Base-by-base conservation (phyloP, 2,329 filamentous ascomycete species). In the Raffaelea arxii region DNA sequence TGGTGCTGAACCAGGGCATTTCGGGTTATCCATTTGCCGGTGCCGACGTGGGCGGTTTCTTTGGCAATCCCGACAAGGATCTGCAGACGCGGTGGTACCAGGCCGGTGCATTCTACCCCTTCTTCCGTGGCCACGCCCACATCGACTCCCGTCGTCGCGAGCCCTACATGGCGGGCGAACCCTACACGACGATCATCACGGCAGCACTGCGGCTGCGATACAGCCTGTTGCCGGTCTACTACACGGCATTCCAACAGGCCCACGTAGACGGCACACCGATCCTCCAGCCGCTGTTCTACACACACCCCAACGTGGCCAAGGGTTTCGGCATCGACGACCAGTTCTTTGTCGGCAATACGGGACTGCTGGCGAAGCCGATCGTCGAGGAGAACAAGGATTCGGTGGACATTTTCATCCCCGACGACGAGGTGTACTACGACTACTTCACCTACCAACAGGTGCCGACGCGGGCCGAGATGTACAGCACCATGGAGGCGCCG, bases 21-120 rank as follows among this genome's bases (percentile, higher is more conserved):
- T 81, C 88, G 2, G 92, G 92, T 7, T 97, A 86, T 64, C 92
- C 92, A 11, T 97, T 97, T 59, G 81, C 88, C 1, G 92, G 92
- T 46, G 92, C 92, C 44, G 92, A 98, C 66, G 90, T 98, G 43
- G 92, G 90, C 48, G 92, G 92, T 24, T 98, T 98, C 75, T 98
- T 98, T 58, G 91, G 92, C 47, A 96, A 98, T 65, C 92, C 92
- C 0, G 86, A 86, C 57, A 90, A 90, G 59, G 91, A 98, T 50
- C 77, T 98, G 21, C 75, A 94, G 55, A 86, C 86, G 11, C 82
- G 92, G 35, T 98, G 92, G 92, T 98, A 95, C 66, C 92, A 98
- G 65, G 81, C 90, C 27, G 92, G 92, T 51, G 86, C 87, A 47
- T 98, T 94, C 72, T 97, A 97, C 63, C 92, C 92, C 7, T 98